Percentiles rank a stretch among this genome's conserved stretches.
Evolutionary conservation across 495 filamentous ascomycete genomes (phyloP).

Genomic region (Immersiella caudata): DNA sequence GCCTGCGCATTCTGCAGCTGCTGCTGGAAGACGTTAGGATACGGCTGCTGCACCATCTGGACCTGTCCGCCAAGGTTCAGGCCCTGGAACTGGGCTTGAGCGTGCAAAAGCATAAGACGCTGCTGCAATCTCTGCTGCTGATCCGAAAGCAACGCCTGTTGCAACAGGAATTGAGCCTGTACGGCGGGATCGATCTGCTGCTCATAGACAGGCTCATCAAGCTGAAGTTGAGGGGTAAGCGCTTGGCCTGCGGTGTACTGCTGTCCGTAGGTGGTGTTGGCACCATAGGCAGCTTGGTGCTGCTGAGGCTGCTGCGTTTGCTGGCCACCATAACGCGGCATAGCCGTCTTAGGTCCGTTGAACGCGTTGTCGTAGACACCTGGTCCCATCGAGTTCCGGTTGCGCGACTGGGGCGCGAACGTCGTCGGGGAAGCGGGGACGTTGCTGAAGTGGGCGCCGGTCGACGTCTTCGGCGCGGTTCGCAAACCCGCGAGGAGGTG

Average conservation of each 20-base stretch:
- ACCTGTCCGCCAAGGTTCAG: conserved; percentile 61
- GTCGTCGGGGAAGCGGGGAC: conserved; percentile 63
- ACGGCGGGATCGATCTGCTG: conserved; percentile 78
- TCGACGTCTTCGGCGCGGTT: conserved; percentile 87
- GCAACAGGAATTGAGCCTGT: conserved; percentile 81
- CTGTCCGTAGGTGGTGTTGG: conserved; percentile 28
- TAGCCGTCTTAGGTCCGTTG: conserved; percentile 56
- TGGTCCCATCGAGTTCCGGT: conserved; percentile 51
- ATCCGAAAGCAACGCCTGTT: conserved; percentile 81
- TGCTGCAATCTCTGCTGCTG: conserved; percentile 82
- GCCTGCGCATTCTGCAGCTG: conserved; percentile 56
- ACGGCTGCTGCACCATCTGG: conserved; percentile 33
- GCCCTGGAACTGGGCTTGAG: conserved; percentile 71
- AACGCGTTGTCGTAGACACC: conserved; percentile 53
- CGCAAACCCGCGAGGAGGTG: conserved; percentile 92
- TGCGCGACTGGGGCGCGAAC: conserved; percentile 35
- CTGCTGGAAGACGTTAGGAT: conserved; percentile 17
- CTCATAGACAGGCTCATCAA: conserved; percentile 64
- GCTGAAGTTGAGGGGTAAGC: conserved; percentile 75
- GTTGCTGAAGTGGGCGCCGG: conserved; percentile 63
- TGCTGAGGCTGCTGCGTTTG: conserved; percentile 41
- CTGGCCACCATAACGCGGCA: conserved; percentile 47
- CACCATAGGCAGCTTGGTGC: conserved; percentile 23
- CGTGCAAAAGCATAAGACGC: conserved; percentile 59
- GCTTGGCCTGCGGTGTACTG: conserved; percentile 74